phyloP scores from a whole-genome alignment of 1,139 yeast genomes.

The Spathaspora sp. region DNA sequence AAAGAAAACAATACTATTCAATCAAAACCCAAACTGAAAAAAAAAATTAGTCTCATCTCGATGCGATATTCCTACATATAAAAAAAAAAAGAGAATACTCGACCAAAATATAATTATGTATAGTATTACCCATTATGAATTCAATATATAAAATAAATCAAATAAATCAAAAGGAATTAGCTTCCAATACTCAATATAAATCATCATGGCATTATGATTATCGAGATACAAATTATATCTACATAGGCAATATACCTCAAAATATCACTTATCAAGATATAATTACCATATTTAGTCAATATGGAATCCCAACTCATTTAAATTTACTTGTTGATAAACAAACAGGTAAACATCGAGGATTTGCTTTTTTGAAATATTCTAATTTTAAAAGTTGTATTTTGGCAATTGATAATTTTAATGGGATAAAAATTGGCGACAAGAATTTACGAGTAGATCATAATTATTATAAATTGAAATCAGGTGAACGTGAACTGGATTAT shows the following conservation, averaged over 20 bases:
- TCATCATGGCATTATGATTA: constrained; percentile 93
- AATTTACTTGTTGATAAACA: constrained; percentile 68
- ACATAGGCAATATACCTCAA: constrained; percentile 69
- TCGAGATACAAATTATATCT: constrained; percentile 57
- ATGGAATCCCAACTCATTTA: constrained; percentile 81
- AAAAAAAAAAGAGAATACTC: too few relatives aligned
- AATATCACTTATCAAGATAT: constrained; percentile 74
- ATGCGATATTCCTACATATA: not conserved
- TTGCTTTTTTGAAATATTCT: constrained; percentile 80
- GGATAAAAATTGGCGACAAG: constrained; percentile 60
- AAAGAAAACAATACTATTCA: not conserved
- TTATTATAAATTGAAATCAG: constrained; percentile 56
- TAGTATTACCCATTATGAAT: constrained; percentile 29
- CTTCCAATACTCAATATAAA: constrained; percentile 52
- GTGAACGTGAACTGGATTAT: constrained; percentile 48
- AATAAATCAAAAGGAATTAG: constrained; percentile 69
- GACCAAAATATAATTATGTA: not conserved
- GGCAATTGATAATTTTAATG: constrained; percentile 89
- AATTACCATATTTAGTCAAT: constrained; percentile 80
- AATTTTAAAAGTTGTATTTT: constrained; percentile 78
- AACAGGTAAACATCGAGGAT: constrained; percentile 71
- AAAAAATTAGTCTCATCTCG: constrained; percentile 7
- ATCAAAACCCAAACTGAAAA: not conserved
- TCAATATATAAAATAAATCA: constrained; percentile 51
- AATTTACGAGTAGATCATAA: constrained; percentile 74